phyloP scores from a whole-genome alignment of 2,329 filamentous ascomycete genomes.

The Ophiocordyceps robertsii region DNA sequence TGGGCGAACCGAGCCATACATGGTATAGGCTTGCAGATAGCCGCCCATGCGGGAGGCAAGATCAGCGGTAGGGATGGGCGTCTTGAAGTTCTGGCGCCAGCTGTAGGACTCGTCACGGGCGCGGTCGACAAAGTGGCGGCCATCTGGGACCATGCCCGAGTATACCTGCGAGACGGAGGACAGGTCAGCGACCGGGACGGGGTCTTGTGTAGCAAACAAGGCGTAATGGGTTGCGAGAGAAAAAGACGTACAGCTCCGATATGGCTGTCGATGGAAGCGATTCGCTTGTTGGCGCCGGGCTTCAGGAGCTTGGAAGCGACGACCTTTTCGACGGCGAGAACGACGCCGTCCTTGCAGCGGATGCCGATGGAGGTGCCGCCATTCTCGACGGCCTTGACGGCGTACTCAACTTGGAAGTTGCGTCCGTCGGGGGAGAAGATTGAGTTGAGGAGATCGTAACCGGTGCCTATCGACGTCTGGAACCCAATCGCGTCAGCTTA shows the following conservation, averaged over 20 bases:
- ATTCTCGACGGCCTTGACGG: constrained; percentile 96
- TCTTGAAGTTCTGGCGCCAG: constrained; percentile 92
- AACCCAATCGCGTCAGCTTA: constrained; percentile 3
- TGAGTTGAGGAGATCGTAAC: constrained; percentile 98
- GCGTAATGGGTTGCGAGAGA: neutral
- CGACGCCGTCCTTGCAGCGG: constrained; percentile 91
- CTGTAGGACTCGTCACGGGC: constrained; percentile 84
- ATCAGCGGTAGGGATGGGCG: constrained; percentile 76
- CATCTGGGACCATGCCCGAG: constrained; percentile 88
- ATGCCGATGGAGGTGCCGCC: constrained; percentile 94
- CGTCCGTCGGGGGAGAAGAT: constrained; percentile 98
- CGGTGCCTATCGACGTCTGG: constrained; percentile 98
- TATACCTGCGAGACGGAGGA: constrained; percentile 53
- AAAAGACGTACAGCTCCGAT: constrained; percentile 68
- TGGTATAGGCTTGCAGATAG: constrained; percentile 93
- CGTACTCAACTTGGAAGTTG: constrained; percentile 99
- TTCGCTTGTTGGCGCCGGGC: constrained; percentile 90
- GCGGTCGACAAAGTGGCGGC: constrained; percentile 85
- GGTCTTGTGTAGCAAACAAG: neutral
- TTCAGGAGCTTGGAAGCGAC: constrained; percentile 92
- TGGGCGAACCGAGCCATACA: constrained; percentile 91
- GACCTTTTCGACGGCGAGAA: constrained; percentile 93
- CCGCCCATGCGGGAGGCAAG: constrained; percentile 88
- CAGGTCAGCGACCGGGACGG: neutral
- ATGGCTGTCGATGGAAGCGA: constrained; percentile 87